A percentile compares a stretch with the other conserved stretches of the same genome.
Evolutionary conservation across 176 grass and related monocot species (phyloP).

Genomic region (Phragmites australis): DNA sequence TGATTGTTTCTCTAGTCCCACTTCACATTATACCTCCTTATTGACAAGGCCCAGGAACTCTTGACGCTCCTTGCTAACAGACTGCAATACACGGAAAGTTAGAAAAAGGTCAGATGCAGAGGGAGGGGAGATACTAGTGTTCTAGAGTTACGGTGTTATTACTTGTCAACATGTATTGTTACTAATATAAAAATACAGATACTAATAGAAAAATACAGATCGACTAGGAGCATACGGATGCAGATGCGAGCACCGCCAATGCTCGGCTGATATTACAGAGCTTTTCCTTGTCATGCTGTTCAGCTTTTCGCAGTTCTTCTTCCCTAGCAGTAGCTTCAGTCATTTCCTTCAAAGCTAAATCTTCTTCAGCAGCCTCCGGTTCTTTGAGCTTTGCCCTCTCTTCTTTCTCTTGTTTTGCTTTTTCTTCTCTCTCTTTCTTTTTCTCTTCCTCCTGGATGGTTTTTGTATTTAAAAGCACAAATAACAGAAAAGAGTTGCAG

Average conservation of each 20-base stretch:
- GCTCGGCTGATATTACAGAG: slow-evolving; percentile 84
- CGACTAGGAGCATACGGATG: slow-evolving; percentile 70
- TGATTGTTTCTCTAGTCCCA: slow-evolving; percentile 11
- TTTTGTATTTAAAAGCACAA: slow-evolving; percentile 38
- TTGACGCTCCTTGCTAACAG: slow-evolving; percentile 95
- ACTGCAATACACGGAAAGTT: slow-evolving; percentile 62
- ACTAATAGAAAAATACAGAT: slow-evolving; percentile 20
- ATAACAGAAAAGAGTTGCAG: slow-evolving; percentile 1
- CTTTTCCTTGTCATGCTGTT: slow-evolving; percentile 67
- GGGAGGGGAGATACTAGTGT: neutral
- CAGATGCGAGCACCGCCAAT: slow-evolving; percentile 82
- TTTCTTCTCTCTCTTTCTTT: slow-evolving; percentile 80
- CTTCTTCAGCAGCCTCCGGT: slow-evolving; percentile 53
- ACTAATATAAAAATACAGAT: neutral
- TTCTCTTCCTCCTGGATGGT: slow-evolving; percentile 83
- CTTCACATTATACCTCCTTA: slow-evolving; percentile 73
- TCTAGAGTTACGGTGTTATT: slow-evolving; percentile 4
- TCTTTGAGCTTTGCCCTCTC: slow-evolving; percentile 54
- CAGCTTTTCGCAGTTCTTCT: slow-evolving; percentile 64
- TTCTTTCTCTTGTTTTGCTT: slow-evolving; percentile 53
- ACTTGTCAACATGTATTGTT: slow-evolving; percentile 29
- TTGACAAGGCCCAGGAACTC: slow-evolving; percentile 95
- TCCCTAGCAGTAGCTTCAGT: slow-evolving; percentile 80
- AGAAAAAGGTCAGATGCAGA: slow-evolving; percentile 3
- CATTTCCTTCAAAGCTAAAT: slow-evolving; percentile 99